A percentile compares a stretch with the other conserved stretches of the same genome.
Evolutionary conservation across 78 protist species (phyloP).

Genomic region (Dictyostelium capitatum): DNA sequence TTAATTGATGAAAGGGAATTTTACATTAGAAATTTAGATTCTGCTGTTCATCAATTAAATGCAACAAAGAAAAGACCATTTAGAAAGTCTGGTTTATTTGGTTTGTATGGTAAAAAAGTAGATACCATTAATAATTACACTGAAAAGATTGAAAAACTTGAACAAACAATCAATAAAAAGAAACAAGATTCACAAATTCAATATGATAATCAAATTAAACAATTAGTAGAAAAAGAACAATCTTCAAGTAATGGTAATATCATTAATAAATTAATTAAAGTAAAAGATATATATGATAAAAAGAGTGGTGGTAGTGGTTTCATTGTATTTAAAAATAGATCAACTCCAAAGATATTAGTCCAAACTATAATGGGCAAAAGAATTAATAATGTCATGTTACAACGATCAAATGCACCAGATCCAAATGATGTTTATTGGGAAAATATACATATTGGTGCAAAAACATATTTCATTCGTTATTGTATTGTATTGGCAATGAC

Average conservation of each 20-base stretch:
- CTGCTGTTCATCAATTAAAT: neutral
- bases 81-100: constrained; percentile 6
- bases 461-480: neutral
- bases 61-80: neutral
- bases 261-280: no score
- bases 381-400: neutral
- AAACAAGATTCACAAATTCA: neutral
- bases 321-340: constrained; percentile 12
- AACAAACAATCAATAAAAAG: neutral
- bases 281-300: no score
- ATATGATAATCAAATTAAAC: neutral
- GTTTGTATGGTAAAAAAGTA: neutral
- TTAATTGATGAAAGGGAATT: constrained; percentile 2
- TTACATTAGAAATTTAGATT: neutral
- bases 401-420: constrained; percentile 16
- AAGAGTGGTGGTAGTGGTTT: constrained; percentile 14
- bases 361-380: constrained; percentile 6
- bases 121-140: constrained; percentile 6
- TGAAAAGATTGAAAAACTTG: neutral
- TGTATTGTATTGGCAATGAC: neutral
- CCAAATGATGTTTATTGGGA: constrained; percentile 49
- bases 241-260: no score
- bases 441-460: constrained; percentile 27
- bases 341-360: neutral
- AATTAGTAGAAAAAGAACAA: neutral